A percentile compares a stretch with the other conserved stretches of the same genome.
Evolutionary conservation across 495 filamentous ascomycete species (phyloP).

Genomic region (Podospora pseudoanserina): DNA sequence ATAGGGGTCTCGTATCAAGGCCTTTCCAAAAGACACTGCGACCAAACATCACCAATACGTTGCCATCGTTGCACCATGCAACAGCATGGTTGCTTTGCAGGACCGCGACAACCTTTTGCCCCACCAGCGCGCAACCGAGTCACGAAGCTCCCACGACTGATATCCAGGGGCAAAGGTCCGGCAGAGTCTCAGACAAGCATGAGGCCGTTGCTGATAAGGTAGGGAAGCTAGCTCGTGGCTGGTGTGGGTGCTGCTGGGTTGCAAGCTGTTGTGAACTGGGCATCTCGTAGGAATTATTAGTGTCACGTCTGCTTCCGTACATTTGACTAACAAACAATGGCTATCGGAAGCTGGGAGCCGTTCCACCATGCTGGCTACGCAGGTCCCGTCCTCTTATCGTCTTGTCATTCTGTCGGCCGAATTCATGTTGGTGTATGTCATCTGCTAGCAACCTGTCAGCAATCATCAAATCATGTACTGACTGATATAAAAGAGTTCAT

Average conservation of each 20-base stretch:
- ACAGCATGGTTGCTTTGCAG: constrained; percentile 4
- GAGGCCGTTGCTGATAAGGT: background rate
- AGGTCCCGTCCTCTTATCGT: background rate
- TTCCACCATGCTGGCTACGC: background rate
- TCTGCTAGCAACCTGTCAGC: background rate
- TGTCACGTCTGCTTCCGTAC: background rate
- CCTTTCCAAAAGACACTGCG: background rate
- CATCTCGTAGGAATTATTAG: background rate
- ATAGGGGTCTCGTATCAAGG: background rate
- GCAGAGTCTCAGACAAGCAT: background rate
- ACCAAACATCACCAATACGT: background rate
- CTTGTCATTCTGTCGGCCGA: background rate
- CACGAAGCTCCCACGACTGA: background rate
- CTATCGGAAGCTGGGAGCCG: background rate
- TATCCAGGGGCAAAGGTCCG: background rate
- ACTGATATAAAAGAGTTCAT: too few species aligned
- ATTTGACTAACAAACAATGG: background rate
- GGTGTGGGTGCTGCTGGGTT: background rate
- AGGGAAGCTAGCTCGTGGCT: background rate
- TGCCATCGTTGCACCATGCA: background rate
- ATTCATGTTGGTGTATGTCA: background rate
- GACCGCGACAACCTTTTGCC: background rate
- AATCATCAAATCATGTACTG: background rate
- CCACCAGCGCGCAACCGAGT: constrained; percentile 1
- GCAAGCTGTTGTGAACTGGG: background rate